phyloP scores from a whole-genome alignment of 805 yeast species.

The Sugiyamaella chiloensis region DNA sequence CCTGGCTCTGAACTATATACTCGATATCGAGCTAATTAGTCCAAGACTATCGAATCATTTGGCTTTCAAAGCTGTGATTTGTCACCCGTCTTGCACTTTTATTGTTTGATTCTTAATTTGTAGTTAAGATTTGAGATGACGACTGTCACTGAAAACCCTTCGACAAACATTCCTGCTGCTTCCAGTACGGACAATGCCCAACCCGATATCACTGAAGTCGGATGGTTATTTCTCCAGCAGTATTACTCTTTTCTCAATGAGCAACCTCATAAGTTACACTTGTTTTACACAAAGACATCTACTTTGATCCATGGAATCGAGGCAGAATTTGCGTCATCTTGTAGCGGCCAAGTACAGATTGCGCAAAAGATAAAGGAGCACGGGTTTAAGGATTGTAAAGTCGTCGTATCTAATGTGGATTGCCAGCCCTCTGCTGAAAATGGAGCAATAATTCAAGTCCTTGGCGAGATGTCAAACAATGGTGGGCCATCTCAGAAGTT shows the following conservation, averaged over 20 bases:
- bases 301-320: constrained; percentile 38
- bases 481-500: constrained; percentile 36
- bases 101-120: no score
- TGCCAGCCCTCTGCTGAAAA: constrained; percentile 33
- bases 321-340: constrained; percentile 29
- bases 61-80: no score
- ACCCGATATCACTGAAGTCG: constrained; percentile 27
- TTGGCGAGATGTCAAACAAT: constrained; percentile 39
- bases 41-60: no score
- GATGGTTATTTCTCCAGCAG: constrained; percentile 39
- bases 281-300: constrained; percentile 36
- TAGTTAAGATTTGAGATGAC: no score
- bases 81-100: no score
- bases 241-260: constrained; percentile 37
- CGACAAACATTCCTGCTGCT: no score
- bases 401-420: constrained; percentile 37
- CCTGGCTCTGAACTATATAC: no score
- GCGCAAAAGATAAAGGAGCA: constrained; percentile 30
- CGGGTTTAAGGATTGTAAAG: constrained; percentile 34
- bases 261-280: constrained; percentile 32
- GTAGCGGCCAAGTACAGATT: constrained; percentile 35
- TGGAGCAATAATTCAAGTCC: constrained; percentile 38
- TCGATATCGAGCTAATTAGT: no score
- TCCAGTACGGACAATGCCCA: no score
- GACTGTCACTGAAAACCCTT: no score